Percentiles rank a stretch among this genome's conserved stretches.
phyloP scores from a whole-genome alignment of 2,329 filamentous ascomycete genomes.

The Nemania serpens region DNA sequence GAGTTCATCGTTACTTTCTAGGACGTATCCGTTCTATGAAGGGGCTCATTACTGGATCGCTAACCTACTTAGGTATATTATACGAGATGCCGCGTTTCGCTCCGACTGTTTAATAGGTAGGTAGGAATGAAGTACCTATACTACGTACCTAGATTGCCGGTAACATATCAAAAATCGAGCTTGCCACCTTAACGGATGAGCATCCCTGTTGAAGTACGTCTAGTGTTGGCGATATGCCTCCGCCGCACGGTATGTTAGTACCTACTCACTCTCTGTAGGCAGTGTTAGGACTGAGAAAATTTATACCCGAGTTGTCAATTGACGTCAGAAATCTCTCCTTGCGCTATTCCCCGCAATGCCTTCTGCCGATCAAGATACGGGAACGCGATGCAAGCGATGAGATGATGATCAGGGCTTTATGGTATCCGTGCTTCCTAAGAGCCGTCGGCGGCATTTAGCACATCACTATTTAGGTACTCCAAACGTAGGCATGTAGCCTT shows the following conservation, averaged over 20 bases:
- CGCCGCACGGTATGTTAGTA: no score
- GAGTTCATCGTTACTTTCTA: not conserved
- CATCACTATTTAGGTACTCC: no score
- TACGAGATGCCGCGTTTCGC: conserved; percentile 17
- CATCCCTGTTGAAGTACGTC: conserved; percentile 15
- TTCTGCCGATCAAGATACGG: conserved; percentile 17
- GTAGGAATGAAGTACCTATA: not conserved
- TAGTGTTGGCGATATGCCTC: no score
- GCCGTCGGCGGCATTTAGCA: no score
- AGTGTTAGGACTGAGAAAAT: no score
- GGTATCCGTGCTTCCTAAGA: not conserved
- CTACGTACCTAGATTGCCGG: no score
- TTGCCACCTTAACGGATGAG: not conserved
- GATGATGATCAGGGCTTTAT: conserved; percentile 17
- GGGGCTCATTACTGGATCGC: not conserved
- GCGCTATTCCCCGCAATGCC: conserved; percentile 16
- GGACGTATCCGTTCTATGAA: conserved; percentile 1
- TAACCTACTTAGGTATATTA: not conserved
- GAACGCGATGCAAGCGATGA: not conserved
- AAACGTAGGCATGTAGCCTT: no score
- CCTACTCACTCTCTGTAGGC: no score
- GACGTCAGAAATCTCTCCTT: conserved; percentile 22
- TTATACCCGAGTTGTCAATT: not conserved
- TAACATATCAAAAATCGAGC: no score
- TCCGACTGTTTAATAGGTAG: not conserved